These are phyloP conservation scores for Pseudozyma tsukubaensis DNA, from an alignment of 1,284 basidiomycete species.

Conservation along the genomic window DNA sequence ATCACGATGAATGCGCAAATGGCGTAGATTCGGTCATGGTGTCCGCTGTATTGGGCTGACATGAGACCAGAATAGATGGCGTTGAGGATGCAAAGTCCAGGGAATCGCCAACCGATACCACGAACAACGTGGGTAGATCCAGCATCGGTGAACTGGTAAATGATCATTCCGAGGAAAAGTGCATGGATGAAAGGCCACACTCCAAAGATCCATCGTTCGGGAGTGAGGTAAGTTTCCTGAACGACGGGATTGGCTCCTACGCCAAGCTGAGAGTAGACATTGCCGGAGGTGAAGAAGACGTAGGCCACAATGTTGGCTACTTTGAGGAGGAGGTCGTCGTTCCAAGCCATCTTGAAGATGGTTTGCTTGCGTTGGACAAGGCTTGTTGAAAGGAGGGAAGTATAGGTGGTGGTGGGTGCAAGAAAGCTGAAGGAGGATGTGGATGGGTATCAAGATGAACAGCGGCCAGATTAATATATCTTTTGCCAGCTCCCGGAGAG, in stretches of 20 bases:
- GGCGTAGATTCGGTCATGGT: constrained; percentile 75
- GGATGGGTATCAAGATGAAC: neutral
- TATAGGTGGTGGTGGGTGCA: neutral
- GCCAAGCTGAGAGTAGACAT: constrained; percentile 82
- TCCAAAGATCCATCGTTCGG: constrained; percentile 85
- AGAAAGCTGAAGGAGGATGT: neutral
- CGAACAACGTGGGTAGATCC: constrained; percentile 86
- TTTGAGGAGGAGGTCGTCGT: constrained; percentile 68
- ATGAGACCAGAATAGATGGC: constrained; percentile 82
- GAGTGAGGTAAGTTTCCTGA: constrained; percentile 85
- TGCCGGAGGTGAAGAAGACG: constrained; percentile 84
- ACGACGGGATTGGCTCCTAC: constrained; percentile 27
- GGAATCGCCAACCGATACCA: constrained; percentile 87
- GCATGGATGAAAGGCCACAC: constrained; percentile 84
- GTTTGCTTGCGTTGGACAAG: neutral
- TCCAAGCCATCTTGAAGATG: constrained; percentile 44
- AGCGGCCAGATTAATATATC: no score
- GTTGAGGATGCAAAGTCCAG: constrained; percentile 84
- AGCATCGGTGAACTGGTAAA: constrained; percentile 70
- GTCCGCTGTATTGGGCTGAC: constrained; percentile 42
- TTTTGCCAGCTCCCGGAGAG: no score
- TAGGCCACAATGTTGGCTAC: constrained; percentile 83
- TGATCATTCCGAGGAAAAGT: constrained; percentile 77
- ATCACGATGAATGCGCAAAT: constrained; percentile 84
- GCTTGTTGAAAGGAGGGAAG: neutral